Evolutionary conservation across 169 alveolate species (phyloP).

Genomic region (Miamiensis avidus): DNA sequence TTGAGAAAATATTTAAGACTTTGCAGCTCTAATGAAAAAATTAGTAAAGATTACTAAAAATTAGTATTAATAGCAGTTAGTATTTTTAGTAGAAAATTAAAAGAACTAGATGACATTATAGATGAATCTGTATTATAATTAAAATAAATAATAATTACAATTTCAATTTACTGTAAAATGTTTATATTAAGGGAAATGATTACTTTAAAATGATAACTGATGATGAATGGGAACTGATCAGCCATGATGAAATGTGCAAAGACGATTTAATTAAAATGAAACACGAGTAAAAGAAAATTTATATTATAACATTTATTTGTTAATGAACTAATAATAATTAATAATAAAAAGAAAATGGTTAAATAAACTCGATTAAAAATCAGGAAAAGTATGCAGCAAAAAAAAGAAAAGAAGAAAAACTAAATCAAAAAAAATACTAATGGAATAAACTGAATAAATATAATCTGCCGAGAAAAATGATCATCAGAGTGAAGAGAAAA

Average conservation of each 20-base stretch:
- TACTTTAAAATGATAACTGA: conserved; percentile 54
- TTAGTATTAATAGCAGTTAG: conserved; percentile 46
- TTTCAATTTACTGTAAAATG: too few species aligned
- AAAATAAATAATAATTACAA: too few species aligned
- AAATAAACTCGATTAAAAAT: neutral
- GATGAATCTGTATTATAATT: conserved; percentile 38
- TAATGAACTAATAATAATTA: neutral
- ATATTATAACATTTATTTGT: too few species aligned
- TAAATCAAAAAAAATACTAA: neutral
- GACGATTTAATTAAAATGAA: conserved; percentile 42
- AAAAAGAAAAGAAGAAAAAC: neutral
- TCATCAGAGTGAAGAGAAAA: neutral
- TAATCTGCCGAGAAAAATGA: neutral
- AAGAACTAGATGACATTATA: conserved; percentile 70
- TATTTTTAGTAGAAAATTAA: conserved; percentile 63
- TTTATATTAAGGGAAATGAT: neutral
- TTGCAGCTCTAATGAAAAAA: conserved; percentile 23
- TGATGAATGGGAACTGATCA: conserved; percentile 73
- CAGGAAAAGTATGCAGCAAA: neutral
- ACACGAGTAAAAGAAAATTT: conserved; percentile 12
- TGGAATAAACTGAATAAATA: neutral
- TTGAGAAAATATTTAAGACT: conserved; percentile 41
- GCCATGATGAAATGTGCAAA: conserved; percentile 40
- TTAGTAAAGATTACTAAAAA: conserved; percentile 32
- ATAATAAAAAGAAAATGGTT: neutral